Percentiles rank a stretch among this genome's conserved stretches.
Evolutionary conservation across 345 rosid species (phyloP).

Genomic region (Rhodamnia rubescens): DNA sequence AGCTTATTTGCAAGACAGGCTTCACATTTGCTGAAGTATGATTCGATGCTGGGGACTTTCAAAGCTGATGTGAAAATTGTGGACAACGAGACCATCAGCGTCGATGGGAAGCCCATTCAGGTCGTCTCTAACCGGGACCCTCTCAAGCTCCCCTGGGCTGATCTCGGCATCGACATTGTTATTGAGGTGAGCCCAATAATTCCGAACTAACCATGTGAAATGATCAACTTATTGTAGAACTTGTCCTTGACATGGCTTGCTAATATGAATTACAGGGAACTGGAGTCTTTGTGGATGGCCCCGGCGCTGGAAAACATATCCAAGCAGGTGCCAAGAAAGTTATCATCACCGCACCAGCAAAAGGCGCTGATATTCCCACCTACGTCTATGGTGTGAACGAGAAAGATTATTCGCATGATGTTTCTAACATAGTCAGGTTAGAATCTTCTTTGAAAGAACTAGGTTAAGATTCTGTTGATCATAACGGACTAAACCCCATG

Average conservation of each 20-base stretch:
- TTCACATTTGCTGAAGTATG: constrained; percentile 92
- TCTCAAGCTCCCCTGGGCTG: constrained; percentile 97
- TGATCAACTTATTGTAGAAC: background rate
- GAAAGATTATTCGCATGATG: constrained; percentile 64
- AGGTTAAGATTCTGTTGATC: background rate
- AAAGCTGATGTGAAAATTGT: constrained; percentile 87
- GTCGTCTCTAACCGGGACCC: constrained; percentile 94
- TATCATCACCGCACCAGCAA: constrained; percentile 95
- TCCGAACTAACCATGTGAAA: background rate
- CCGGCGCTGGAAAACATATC: constrained; percentile 97
- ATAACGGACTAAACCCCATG: background rate
- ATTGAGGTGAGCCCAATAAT: constrained; percentile 47
- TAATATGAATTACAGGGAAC: constrained; percentile 47
- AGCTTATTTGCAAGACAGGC: constrained; percentile 37
- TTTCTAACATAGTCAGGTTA: constrained; percentile 75
- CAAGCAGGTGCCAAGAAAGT: constrained; percentile 99
- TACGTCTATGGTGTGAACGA: constrained; percentile 94
- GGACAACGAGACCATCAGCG: constrained; percentile 61
- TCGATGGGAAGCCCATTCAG: constrained; percentile 85
- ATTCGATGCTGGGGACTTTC: constrained; percentile 92
- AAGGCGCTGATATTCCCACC: constrained; percentile 97
- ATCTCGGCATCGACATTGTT: constrained; percentile 93
- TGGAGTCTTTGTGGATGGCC: constrained; percentile 99
- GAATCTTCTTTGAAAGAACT: background rate
- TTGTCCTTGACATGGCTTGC: background rate